Conservation (phyloP, 2,329 filamentous ascomycete species). For the Aspergillus persii region DNA sequence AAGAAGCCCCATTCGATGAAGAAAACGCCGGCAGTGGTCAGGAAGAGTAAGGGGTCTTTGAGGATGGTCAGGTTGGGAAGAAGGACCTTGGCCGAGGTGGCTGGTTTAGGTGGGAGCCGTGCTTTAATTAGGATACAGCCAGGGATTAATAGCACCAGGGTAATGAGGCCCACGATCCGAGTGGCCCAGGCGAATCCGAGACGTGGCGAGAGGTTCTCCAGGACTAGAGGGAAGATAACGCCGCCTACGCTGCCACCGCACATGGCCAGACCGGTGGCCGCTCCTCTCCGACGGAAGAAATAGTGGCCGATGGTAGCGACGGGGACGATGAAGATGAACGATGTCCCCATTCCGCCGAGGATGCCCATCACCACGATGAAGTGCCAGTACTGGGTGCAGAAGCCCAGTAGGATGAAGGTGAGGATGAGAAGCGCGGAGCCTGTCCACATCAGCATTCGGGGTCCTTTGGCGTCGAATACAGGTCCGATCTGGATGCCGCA, state of each 20-base stretch:
- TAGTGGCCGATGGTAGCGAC: slow-evolving; percentile 26
- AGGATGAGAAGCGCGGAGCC: slow-evolving; percentile 20
- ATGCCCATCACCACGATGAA: slow-evolving; percentile 42
- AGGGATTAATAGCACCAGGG: slow-evolving; percentile 28
- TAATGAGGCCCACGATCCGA: slow-evolving; percentile 39
- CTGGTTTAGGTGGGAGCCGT: slow-evolving; percentile 10
- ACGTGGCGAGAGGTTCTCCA: slow-evolving; percentile 24
- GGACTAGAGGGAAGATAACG: slow-evolving; percentile 31
- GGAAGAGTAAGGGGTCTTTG: slow-evolving; percentile 13
- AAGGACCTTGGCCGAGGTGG: slow-evolving; percentile 11
- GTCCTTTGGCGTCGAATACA: slow-evolving; percentile 31
- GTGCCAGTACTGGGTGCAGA: slow-evolving; percentile 39
- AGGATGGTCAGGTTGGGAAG: slow-evolving; percentile 21
- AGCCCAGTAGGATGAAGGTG: slow-evolving; percentile 8
- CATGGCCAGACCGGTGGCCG: slow-evolving; percentile 35
- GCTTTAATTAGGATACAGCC: slow-evolving; percentile 14
- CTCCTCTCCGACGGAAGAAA: slow-evolving; percentile 31
- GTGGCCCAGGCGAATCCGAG: slow-evolving; percentile 36
- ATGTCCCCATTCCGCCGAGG: slow-evolving; percentile 38
- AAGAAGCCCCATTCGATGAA: slow-evolving; percentile 25
- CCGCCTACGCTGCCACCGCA: slow-evolving; percentile 33
- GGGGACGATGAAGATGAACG: slow-evolving; percentile 38
- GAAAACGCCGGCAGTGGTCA: slow-evolving; percentile 20
- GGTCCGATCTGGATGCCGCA: slow-evolving; percentile 30
- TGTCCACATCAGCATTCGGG: slow-evolving; percentile 19